Conservation (phyloP, 2,329 filamentous ascomycete species). For the Fusarium coicis region DNA sequence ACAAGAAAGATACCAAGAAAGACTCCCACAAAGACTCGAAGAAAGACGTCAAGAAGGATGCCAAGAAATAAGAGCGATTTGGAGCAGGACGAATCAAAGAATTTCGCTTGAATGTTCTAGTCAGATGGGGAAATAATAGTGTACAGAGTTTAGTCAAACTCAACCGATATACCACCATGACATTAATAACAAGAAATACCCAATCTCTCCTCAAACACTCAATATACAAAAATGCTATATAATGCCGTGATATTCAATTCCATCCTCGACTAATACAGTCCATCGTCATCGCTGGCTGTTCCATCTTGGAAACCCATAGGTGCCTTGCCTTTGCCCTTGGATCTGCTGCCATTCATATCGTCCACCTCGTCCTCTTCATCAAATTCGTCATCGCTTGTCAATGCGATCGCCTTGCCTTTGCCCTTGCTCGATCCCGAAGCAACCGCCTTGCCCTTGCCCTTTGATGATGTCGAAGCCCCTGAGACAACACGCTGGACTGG, state of each 20-base stretch:
- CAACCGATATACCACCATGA: constrained; percentile 30
- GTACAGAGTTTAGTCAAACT: constrained; percentile 25
- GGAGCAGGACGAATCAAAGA: constrained; percentile 19
- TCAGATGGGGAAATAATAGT: constrained; percentile 9
- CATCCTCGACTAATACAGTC: constrained; percentile 57
- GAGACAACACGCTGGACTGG: constrained; percentile 41
- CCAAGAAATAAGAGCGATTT: constrained; percentile 18
- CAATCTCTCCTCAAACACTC: constrained; percentile 15
- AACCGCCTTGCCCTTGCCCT: constrained; percentile 49
- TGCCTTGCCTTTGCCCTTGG: constrained; percentile 69
- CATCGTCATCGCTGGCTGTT: constrained; percentile 67
- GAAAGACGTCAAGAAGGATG: constrained; percentile 9
- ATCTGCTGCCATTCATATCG: constrained; percentile 46
- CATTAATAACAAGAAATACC: constrained; percentile 32
- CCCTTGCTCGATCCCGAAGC: constrained; percentile 42
- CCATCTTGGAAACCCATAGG: constrained; percentile 63
- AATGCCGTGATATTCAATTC: not conserved
- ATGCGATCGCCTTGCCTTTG: constrained; percentile 50
- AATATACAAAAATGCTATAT: constrained; percentile 30
- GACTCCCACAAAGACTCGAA: not conserved
- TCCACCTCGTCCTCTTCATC: constrained; percentile 50
- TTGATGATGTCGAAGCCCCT: constrained; percentile 44
- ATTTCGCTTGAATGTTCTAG: constrained; percentile 6
- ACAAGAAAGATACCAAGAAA: not conserved
- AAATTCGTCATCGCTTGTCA: constrained; percentile 48